Base-by-base conservation (phyloP, 116 monocot genomes). In the Iris pallida region DNA sequence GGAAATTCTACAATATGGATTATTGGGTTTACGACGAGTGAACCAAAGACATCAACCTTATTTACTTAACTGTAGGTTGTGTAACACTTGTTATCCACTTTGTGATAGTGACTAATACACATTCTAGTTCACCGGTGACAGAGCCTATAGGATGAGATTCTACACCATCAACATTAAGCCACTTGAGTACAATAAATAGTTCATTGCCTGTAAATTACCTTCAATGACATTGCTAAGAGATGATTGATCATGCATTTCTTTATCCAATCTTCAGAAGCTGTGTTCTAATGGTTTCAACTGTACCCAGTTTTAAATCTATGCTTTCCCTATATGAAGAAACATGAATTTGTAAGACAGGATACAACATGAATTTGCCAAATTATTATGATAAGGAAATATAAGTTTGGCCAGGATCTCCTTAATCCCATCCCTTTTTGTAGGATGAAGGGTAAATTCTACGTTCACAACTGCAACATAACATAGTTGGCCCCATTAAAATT, bases 21-120 rank as follows among this genome's bases (percentile, higher is more conserved):
- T n/a, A 60, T 43, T 65, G 53, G 8, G 53, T 66, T 7, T 16
- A 63, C 44, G 52, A 54, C 41, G 17, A 18, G 52, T 8, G n/a
- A 15, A 63, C 19, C 30, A 30, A 30, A 30, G 30, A 43, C 4
- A 11, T 4, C 47, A 41, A 63, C 4, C 16, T 70, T 40, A 59
- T 10, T 76, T 70, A 60, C 78, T 82, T 67, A 84, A 86, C 82
- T 85, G 77, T 66, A 85, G 55, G 52, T 53, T 86, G 75, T 51
- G 16, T 16, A 65, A 73, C 58, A 62, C 63, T 53, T 63, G 56
- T 59, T 15, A 83, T 71, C 96, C 96, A 92, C 68, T 96, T 96
- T 45, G 80, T 74, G 49, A 77, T 42, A 61, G 56, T 68, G 54
- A 41, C 44, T 46, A 68, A 61, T 59, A 71, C 63, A 68, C 58